phyloP scores from a whole-genome alignment of 495 filamentous ascomycete species.

The Penicillium alfredii region DNA sequence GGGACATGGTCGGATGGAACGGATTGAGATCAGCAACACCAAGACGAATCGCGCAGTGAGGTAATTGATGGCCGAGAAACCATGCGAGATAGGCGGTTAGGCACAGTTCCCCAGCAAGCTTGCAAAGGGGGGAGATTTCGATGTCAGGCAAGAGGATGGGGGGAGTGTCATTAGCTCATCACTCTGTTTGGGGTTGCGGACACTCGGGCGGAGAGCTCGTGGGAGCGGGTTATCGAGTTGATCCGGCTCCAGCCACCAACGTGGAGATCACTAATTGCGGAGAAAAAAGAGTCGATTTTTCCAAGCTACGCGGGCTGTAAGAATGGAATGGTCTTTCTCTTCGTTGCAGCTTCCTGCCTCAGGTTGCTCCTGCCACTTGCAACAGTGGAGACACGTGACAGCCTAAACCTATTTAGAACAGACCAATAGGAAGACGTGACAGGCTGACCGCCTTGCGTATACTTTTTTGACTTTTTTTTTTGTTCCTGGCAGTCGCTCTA shows the following conservation, averaged over 20 bases:
- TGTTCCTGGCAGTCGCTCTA: constrained; percentile 19
- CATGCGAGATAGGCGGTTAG: not conserved
- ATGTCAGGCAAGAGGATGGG: constrained; percentile 10
- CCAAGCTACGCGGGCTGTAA: too few species aligned
- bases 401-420: not conserved
- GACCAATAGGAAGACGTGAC: constrained; percentile 18
- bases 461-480: constrained; percentile 28
- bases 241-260: constrained; percentile 8
- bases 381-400: too few species aligned
- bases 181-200: constrained; percentile 26
- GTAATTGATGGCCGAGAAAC: constrained; percentile 4
- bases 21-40: constrained; percentile 14
- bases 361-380: too few species aligned
- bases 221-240: constrained; percentile 24
- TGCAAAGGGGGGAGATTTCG: not conserved
- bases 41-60: constrained; percentile 12
- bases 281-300: too few species aligned
- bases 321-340: too few species aligned
- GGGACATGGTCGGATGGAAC: constrained; percentile 33
- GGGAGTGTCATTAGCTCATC: constrained; percentile 25
- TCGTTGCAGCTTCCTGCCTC: too few species aligned
- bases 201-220: constrained; percentile 29
- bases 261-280: too few species aligned
- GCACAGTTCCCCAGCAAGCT: not conserved
- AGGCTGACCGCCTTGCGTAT: constrained; percentile 23